Conservation (phyloP, 2,329 filamentous ascomycete species). For the Phoma sp. region DNA sequence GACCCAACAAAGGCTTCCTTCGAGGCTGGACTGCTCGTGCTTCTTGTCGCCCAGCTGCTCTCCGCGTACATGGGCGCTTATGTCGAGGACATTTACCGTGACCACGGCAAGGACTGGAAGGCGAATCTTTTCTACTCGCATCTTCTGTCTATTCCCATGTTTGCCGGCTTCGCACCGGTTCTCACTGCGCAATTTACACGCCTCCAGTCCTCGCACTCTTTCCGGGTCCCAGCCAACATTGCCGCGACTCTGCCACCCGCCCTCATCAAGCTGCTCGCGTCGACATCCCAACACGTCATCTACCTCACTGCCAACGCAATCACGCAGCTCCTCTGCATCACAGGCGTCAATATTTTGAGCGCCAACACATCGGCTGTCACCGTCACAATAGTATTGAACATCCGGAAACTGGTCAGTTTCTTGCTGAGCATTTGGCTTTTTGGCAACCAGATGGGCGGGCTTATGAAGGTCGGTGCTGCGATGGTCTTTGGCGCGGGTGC, state of each 20-base stretch:
- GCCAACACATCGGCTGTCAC: slow-evolving; percentile 89
- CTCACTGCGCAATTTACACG: slow-evolving; percentile 69
- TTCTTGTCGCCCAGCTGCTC: slow-evolving; percentile 86
- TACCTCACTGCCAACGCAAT: slow-evolving; percentile 78
- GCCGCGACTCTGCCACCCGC: slow-evolving; percentile 37
- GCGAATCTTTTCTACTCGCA: slow-evolving; percentile 96
- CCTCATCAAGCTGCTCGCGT: slow-evolving; percentile 39
- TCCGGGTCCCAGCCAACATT: slow-evolving; percentile 51
- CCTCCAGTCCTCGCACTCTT: slow-evolving; percentile 68
- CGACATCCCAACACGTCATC: slow-evolving; percentile 70
- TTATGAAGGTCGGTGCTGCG: slow-evolving; percentile 80
- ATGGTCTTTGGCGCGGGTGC: slow-evolving; percentile 92
- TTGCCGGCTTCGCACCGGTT: slow-evolving; percentile 72
- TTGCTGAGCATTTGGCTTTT: slow-evolving; percentile 93
- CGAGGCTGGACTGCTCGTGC: slow-evolving; percentile 75
- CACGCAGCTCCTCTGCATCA: slow-evolving; percentile 94
- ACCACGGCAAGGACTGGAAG: slow-evolving; percentile 88
- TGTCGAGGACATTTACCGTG: slow-evolving; percentile 86
- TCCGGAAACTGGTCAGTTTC: slow-evolving; percentile 90
- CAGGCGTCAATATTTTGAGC: slow-evolving; percentile 92
- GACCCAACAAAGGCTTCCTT: slow-evolving; percentile 56
- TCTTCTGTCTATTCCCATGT: slow-evolving; percentile 76
- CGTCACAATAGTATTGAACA: slow-evolving; percentile 94
- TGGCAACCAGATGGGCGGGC: slow-evolving; percentile 77
- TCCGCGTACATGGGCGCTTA: slow-evolving; percentile 96